Percentiles rank a stretch among this genome's conserved stretches.
Evolutionary conservation across 2,329 filamentous ascomycete genomes (phyloP).

Genomic region (Grosmannia clavigera): DNA sequence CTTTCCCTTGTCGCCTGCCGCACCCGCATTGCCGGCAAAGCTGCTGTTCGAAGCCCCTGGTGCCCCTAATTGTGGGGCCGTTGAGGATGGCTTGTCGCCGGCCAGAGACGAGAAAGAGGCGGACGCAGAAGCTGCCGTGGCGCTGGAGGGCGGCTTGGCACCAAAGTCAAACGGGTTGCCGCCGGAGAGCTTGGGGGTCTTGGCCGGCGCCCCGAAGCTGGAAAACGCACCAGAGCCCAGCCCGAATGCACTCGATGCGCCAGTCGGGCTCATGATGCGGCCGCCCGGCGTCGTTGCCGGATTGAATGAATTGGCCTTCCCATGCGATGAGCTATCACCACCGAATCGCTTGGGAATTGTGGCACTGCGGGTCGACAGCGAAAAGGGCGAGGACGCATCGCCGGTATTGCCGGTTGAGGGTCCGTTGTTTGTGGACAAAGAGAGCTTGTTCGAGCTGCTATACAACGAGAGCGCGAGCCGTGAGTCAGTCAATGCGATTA

Average conservation of each 20-base stretch:
- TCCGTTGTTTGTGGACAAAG: constrained; percentile 51
- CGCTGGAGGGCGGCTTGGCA: constrained; percentile 31
- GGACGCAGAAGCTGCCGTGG: constrained; percentile 14
- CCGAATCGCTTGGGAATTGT: constrained; percentile 63
- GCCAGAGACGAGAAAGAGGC: constrained; percentile 22
- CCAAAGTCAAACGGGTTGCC: constrained; percentile 66
- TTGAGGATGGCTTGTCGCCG: constrained; percentile 50
- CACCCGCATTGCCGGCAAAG: constrained; percentile 13
- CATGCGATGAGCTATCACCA: constrained; percentile 60
- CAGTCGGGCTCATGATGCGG: constrained; percentile 59
- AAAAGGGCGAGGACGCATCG: constrained; percentile 31
- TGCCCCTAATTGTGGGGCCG: constrained; percentile 25
- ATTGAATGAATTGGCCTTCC: constrained; percentile 68
- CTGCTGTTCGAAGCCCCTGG: constrained; percentile 9
- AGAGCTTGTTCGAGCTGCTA: constrained; percentile 73
- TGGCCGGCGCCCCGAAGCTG: constrained; percentile 74
- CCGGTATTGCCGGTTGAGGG: constrained; percentile 4
- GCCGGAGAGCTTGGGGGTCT: constrained; percentile 73
- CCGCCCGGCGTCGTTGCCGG: constrained; percentile 58
- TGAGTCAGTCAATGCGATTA: neutral
- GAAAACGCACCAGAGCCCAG: constrained; percentile 92
- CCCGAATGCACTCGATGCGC: constrained; percentile 80
- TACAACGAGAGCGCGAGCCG: constrained; percentile 5
- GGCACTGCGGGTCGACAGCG: constrained; percentile 41
- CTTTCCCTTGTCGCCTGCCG: constrained; percentile 14